Evolutionary conservation across 257 asterid species (phyloP).

Genomic region (Forsythia viridissima): DNA sequence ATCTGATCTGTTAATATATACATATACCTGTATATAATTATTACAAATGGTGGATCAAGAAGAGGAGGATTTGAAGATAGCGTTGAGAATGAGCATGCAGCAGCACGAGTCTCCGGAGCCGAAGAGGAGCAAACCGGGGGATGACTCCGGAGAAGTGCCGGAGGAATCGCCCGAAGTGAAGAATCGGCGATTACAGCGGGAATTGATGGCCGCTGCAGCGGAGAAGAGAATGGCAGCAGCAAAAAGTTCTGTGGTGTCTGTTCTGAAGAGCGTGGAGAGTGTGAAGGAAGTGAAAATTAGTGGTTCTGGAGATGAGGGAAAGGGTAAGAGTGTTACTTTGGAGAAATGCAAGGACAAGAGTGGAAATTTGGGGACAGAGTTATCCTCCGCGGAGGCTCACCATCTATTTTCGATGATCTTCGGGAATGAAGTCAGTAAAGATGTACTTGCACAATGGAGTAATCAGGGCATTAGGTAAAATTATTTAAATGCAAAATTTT

Average conservation of each 20-base stretch:
- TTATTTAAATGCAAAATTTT: conserved; percentile 7
- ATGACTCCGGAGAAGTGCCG: conserved; percentile 35
- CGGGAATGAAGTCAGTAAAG: conserved; percentile 62
- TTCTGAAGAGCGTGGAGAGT: conserved; percentile 37
- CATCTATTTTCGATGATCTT: conserved; percentile 75
- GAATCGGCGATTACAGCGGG: conserved; percentile 66
- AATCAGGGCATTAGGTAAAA: conserved; percentile 94
- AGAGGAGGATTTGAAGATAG: conserved; percentile 72
- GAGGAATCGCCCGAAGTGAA: conserved; percentile 60
- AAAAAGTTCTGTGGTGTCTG: conserved; percentile 28
- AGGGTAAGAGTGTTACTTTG: conserved; percentile 39
- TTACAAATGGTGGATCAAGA: conserved; percentile 69
- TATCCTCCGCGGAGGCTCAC: conserved; percentile 59
- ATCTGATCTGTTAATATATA: conserved; percentile 6
- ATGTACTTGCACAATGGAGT: conserved; percentile 91
- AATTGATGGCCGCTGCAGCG: conserved; percentile 96
- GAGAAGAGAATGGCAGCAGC: conserved; percentile 79
- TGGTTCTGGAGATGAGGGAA: conserved; percentile 30
- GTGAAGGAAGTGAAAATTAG: conserved; percentile 34
- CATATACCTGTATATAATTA: conserved; percentile 1
- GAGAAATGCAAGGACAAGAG: conserved; percentile 30
- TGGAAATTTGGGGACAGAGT: conserved; percentile 39
- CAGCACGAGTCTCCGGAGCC: conserved; percentile 87
- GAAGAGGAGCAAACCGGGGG: conserved; percentile 86
- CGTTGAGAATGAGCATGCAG: conserved; percentile 66